These are phyloP conservation scores for Exophiala calicioides DNA, from an alignment of 2,329 filamentous ascomycete genomes.

Conservation along the genomic window DNA sequence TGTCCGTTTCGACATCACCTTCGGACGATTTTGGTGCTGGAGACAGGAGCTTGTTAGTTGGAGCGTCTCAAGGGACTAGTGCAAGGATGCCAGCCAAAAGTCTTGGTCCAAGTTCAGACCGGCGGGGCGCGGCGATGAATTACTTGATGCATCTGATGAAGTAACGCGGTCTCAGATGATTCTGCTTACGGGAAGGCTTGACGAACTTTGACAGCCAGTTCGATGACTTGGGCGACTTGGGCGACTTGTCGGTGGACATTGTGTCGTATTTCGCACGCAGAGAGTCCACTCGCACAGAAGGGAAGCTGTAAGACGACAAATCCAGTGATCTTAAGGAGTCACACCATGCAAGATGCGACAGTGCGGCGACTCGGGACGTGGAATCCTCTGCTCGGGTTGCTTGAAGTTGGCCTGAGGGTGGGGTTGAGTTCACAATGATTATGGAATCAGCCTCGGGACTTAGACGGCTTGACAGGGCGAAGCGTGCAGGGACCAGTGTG, in stretches of 20 bases:
- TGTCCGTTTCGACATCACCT: conserved; percentile 8
- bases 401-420: not conserved
- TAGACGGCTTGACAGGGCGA: too few species aligned
- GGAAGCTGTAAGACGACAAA: not conserved
- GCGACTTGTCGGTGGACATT: conserved; percentile 16
- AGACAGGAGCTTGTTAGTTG: not conserved
- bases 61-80: not conserved
- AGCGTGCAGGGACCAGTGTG: too few species aligned
- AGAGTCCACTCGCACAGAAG: not conserved
- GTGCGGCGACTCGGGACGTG: not conserved
- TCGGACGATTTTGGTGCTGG: not conserved
- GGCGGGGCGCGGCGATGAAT: not conserved
- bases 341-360: conserved; percentile 10
- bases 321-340: not conserved
- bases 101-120: too few species aligned
- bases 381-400: not conserved
- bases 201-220: conserved; percentile 17
- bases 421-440: not conserved
- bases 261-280: not conserved
- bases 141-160: not conserved
- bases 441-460: too few species aligned
- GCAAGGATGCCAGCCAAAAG: too few species aligned
- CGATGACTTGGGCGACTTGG: conserved; percentile 12
- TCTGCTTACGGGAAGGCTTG: too few species aligned
- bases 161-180: too few species aligned